These are phyloP conservation scores for Erythrophleum ivorense DNA, from an alignment of 331 rosid genomes.

Conservation along the genomic window DNA sequence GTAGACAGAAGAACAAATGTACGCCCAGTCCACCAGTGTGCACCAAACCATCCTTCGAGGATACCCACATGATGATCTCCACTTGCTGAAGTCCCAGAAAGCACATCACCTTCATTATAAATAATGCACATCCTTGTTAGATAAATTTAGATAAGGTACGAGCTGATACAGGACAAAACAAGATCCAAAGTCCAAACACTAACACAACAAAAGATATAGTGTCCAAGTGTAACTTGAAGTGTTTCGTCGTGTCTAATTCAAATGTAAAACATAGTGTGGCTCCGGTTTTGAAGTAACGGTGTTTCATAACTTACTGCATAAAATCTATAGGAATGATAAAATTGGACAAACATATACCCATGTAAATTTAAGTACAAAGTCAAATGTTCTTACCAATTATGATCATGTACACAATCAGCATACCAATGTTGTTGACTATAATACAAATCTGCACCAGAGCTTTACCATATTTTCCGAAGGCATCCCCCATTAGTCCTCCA, in stretches of 20 bases:
- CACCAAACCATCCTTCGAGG: constrained; percentile 97
- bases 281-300: neutral
- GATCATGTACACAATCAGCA: constrained; percentile 90
- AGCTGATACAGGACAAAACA: neutral
- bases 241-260: neutral
- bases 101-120: constrained; percentile 86
- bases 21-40: constrained; percentile 91
- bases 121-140: constrained; percentile 39
- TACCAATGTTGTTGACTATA: constrained; percentile 71
- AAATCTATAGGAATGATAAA: constrained; percentile 20
- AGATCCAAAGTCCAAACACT: neutral
- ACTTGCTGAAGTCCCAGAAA: constrained; percentile 88
- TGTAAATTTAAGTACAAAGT: constrained; percentile 10
- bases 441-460: constrained; percentile 65
- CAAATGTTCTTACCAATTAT: constrained; percentile 72
- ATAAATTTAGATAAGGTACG: constrained; percentile 19
- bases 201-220: neutral
- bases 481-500: constrained; percentile 92
- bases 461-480: constrained; percentile 87
- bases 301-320: neutral
- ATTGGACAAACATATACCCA: constrained; percentile 7
- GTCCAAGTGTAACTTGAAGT: neutral
- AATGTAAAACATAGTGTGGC: neutral
- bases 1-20: constrained; percentile 68
- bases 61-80: constrained; percentile 87